These are phyloP conservation scores for Zalaria sp. DNA, from an alignment of 2,329 filamentous ascomycete genomes.

Conservation along the genomic window DNA sequence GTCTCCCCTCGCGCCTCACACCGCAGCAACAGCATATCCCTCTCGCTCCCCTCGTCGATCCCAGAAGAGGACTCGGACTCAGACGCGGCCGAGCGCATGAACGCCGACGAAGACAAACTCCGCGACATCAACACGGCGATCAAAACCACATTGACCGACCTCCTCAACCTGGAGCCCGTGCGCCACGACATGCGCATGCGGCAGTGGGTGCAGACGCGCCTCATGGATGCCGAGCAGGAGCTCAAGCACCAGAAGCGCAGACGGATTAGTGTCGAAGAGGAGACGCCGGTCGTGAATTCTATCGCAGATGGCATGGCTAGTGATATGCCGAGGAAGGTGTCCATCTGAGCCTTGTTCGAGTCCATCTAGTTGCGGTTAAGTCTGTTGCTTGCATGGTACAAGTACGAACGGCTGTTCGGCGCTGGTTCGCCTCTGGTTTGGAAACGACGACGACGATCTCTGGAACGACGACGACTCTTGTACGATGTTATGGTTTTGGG, in stretches of 20 bases:
- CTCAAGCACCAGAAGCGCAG: slow-evolving; percentile 27
- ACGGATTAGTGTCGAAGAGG: slow-evolving; percentile 15
- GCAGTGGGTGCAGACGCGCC: slow-evolving; percentile 35
- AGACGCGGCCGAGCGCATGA: slow-evolving; percentile 17
- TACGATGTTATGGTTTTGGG: no score
- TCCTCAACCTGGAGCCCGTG: slow-evolving; percentile 39
- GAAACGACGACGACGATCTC: no score
- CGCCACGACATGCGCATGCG: slow-evolving; percentile 31
- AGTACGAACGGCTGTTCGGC: no score
- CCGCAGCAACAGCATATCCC: slow-evolving; percentile 4
- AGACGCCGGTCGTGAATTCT: neutral
- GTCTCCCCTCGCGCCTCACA: slow-evolving; percentile 7
- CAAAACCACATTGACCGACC: slow-evolving; percentile 38
- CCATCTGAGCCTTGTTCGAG: neutral
- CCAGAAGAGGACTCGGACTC: slow-evolving; percentile 6
- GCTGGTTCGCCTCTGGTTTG: no score
- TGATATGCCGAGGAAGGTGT: neutral
- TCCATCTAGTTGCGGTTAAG: no score
- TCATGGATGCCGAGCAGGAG: slow-evolving; percentile 41
- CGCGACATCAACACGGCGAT: slow-evolving; percentile 37
- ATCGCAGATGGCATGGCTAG: slow-evolving; percentile 1
- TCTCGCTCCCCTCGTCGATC: slow-evolving; percentile 7
- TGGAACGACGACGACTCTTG: no score
- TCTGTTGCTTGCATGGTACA: no score
- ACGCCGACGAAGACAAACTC: slow-evolving; percentile 30